These are phyloP conservation scores for Macaranga tanarius DNA, from an alignment of 441 rosid species.

Conservation along the genomic window DNA sequence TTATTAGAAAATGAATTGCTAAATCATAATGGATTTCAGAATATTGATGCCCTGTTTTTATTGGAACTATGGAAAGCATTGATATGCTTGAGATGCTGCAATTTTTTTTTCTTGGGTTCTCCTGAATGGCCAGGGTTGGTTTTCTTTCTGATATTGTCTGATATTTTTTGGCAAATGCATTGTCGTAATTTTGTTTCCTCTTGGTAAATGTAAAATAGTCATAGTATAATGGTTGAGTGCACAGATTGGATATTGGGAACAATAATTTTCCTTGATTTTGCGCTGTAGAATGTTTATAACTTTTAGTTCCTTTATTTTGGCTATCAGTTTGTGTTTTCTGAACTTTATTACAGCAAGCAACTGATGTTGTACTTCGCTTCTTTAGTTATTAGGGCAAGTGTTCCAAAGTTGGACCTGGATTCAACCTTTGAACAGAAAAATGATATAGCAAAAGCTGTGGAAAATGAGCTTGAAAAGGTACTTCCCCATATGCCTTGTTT, in stretches of 20 bases:
- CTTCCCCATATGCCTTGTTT: neutral
- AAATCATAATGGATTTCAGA: neutral
- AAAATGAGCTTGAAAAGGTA: constrained; percentile 66
- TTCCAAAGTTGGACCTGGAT: constrained; percentile 58
- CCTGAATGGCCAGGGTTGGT: neutral
- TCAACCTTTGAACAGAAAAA: constrained; percentile 65
- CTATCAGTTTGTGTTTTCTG: neutral
- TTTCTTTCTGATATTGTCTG: neutral
- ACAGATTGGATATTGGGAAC: neutral
- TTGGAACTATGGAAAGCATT: neutral
- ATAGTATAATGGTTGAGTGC: neutral
- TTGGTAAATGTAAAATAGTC: neutral
- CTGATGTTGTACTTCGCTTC: constrained; percentile 12
- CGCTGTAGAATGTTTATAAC: neutral
- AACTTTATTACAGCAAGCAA: neutral
- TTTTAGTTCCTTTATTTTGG: neutral
- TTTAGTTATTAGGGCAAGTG: constrained; percentile 62
- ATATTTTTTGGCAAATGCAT: neutral
- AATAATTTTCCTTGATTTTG: neutral
- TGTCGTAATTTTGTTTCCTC: neutral
- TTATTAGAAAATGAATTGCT: neutral
- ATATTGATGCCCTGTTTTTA: neutral
- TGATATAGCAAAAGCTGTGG: constrained; percentile 64
- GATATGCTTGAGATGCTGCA: neutral
- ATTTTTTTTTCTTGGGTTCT: neutral